Conservation (phyloP, 2,329 filamentous ascomycete species). For the Bisporella sp. region DNA sequence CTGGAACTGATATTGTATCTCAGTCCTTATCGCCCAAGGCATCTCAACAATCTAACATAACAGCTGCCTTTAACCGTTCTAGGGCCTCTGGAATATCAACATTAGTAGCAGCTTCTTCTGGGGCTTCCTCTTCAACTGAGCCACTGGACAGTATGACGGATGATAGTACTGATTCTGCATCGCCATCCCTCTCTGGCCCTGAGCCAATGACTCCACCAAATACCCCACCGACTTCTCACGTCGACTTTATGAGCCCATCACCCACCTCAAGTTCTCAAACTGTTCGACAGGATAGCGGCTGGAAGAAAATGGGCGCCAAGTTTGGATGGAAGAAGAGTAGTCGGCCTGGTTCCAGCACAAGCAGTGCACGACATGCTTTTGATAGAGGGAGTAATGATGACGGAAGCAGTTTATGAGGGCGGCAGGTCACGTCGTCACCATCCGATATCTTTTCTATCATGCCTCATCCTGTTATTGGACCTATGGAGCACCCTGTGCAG, state of each 20-base stretch:
- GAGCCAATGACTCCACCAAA: constrained; percentile 71
- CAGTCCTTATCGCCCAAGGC: constrained; percentile 18
- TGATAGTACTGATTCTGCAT: constrained; percentile 56
- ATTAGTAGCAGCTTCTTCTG: constrained; percentile 28
- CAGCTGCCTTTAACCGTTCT: constrained; percentile 17
- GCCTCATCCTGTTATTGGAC: constrained; percentile 20
- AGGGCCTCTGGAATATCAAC: constrained; percentile 19
- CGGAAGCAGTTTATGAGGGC: constrained; percentile 46
- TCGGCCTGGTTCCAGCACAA: constrained; percentile 39
- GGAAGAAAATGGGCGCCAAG: constrained; percentile 59
- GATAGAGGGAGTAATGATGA: constrained; percentile 30
- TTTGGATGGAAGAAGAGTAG: constrained; percentile 47
- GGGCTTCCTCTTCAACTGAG: constrained; percentile 38
- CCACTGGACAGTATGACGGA: constrained; percentile 49
- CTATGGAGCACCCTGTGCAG: constrained; percentile 20
- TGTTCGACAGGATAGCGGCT: constrained; percentile 32
- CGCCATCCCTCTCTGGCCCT: constrained; percentile 37
- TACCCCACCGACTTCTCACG: constrained; percentile 57
- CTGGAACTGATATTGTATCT: constrained; percentile 13
- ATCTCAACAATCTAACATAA: constrained; percentile 24
- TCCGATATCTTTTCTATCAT: constrained; percentile 25
- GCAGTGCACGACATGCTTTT: constrained; percentile 27
- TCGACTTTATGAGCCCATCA: constrained; percentile 17
- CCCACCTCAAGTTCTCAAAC: constrained; percentile 19
- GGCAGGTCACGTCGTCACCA: constrained; percentile 48